Conservation (phyloP, 2,329 filamentous ascomycete genomes). For the Plenodomus biglobosus region DNA sequence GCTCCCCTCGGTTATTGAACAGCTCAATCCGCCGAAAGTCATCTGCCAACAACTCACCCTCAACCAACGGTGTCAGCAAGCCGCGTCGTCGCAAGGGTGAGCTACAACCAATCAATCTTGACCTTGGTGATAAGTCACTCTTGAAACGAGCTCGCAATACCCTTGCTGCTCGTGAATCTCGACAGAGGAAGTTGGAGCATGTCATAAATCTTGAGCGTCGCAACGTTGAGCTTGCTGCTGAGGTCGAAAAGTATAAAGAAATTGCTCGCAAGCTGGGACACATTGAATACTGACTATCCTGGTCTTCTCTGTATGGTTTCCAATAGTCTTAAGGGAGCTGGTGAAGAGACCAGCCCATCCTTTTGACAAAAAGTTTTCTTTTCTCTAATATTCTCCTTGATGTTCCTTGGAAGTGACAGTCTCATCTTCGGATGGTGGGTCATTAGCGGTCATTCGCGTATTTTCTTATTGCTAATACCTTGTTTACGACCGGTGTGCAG, state of each 20-base stretch:
- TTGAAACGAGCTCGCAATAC: constrained; percentile 95
- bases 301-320: constrained; percentile 31
- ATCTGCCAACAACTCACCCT: constrained; percentile 50
- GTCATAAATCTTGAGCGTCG: constrained; percentile 73
- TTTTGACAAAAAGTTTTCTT: constrained; percentile 33
- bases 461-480: constrained; percentile 14
- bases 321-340: constrained; percentile 40
- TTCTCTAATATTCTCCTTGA: constrained; percentile 8
- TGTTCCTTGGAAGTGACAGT: constrained; percentile 5
- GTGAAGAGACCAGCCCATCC: constrained; percentile 36
- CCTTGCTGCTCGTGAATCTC: constrained; percentile 88
- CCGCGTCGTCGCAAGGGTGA: constrained; percentile 78
- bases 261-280: constrained; percentile 45
- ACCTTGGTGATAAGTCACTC: constrained; percentile 72
- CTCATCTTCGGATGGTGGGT: constrained; percentile 7
- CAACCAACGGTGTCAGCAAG: constrained; percentile 67
- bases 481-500: constrained; percentile 33
- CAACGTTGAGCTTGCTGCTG: constrained; percentile 67
- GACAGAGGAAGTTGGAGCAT: constrained; percentile 78
- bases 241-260: constrained; percentile 47
- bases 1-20: constrained; percentile 42
- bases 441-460: constrained; percentile 10
- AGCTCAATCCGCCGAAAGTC: constrained; percentile 45
- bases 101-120: constrained; percentile 75
- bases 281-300: constrained; percentile 38